phyloP scores from a whole-genome alignment of 345 rosid species.

The Citrus cavaleriei region DNA sequence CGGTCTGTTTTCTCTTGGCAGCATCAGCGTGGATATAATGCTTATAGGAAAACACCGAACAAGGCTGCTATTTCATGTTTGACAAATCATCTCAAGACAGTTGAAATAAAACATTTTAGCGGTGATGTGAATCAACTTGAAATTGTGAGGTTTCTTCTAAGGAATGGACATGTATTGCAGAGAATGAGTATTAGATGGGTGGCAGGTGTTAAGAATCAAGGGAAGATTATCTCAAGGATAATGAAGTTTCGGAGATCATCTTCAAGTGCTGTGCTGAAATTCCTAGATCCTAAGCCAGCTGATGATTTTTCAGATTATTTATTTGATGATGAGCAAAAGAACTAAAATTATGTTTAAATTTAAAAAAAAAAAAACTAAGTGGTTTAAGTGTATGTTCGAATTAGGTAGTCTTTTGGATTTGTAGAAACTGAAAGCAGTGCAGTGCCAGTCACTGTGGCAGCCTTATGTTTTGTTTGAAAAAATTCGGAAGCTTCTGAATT shows the following conservation, averaged over 20 bases:
- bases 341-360: too few species aligned
- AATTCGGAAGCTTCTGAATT: too few species aligned
- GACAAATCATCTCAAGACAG: neutral
- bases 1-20: neutral
- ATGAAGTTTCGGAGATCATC: neutral
- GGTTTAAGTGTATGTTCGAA: too few species aligned
- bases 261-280: neutral
- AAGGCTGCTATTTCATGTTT: neutral
- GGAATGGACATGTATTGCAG: neutral
- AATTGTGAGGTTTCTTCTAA: neutral
- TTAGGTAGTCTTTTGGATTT: too few species aligned
- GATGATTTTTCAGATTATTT: too few species aligned
- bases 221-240: neutral
- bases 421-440: too few species aligned
- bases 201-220: neutral
- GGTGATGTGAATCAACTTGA: neutral
- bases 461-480: too few species aligned
- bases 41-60: neutral
- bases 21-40: rapidly evolving
- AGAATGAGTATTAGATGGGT: neutral
- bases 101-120: neutral
- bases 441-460: too few species aligned
- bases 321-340: neutral
- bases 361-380: too few species aligned
- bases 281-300: neutral